Evolutionary conservation across 2,329 filamentous ascomycete genomes (phyloP).

Genomic region (Corniculantispora saksenae): DNA sequence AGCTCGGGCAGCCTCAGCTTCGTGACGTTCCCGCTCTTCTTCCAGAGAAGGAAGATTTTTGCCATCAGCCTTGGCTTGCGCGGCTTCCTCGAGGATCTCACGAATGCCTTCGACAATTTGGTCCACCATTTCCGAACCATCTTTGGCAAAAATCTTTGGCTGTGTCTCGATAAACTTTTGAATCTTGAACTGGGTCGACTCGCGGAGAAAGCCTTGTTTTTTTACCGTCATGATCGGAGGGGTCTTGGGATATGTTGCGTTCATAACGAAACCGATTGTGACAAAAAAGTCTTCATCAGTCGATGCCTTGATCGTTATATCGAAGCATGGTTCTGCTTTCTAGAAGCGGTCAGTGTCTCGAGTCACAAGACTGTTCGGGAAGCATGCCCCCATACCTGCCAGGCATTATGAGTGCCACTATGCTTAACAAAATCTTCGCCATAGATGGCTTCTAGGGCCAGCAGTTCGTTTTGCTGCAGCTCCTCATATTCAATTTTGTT

Average conservation of each 20-base stretch:
- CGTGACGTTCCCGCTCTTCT: slow-evolving; percentile 82
- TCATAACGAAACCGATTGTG: slow-evolving; percentile 76
- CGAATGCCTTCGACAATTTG: slow-evolving; percentile 69
- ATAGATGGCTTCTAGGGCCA: slow-evolving; percentile 85
- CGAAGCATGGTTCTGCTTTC: slow-evolving; percentile 83
- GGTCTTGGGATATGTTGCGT: slow-evolving; percentile 88
- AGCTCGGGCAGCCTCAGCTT: slow-evolving; percentile 66
- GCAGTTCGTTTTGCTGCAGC: slow-evolving; percentile 83
- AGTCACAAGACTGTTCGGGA: slow-evolving; percentile 22
- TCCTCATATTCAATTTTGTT: slow-evolving; percentile 71
- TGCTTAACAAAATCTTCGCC: slow-evolving; percentile 82
- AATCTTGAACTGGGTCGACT: slow-evolving; percentile 71
- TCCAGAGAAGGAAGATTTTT: slow-evolving; percentile 81
- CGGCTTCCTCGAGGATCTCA: slow-evolving; percentile 83
- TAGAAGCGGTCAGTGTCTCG: slow-evolving; percentile 36
- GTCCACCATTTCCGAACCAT: slow-evolving; percentile 62
- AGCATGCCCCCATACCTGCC: slow-evolving; percentile 66
- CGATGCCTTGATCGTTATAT: slow-evolving; percentile 73
- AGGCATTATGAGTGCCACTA: slow-evolving; percentile 70
- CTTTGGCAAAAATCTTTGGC: slow-evolving; percentile 53
- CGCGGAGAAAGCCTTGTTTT: slow-evolving; percentile 63
- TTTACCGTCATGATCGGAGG: slow-evolving; percentile 72
- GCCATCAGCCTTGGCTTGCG: slow-evolving; percentile 72
- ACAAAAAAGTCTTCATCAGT: slow-evolving; percentile 71
- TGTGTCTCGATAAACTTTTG: slow-evolving; percentile 62